phyloP scores from a whole-genome alignment of 139 green algal genomes.

The Chlamydomonas schloesseri region DNA sequence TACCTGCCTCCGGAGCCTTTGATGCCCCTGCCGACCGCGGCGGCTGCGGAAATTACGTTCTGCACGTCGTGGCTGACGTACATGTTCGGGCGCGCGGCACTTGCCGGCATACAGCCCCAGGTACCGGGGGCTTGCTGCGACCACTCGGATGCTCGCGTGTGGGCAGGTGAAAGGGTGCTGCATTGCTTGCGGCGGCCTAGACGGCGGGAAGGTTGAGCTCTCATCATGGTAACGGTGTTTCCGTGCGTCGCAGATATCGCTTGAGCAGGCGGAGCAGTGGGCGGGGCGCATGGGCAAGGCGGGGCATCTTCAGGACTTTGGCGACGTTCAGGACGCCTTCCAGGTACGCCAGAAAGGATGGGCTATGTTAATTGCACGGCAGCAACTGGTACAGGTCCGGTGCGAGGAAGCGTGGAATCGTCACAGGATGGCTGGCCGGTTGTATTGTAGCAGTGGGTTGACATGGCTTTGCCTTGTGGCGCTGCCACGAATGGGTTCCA shows the following conservation, averaged over 20 bases:
- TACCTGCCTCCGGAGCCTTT: background rate
- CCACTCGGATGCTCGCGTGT: too few species aligned
- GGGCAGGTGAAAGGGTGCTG: too few species aligned
- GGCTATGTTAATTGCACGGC: too few species aligned
- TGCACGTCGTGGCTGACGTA: conserved; percentile 11
- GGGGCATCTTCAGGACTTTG: background rate
- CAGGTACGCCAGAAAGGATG: too few species aligned
- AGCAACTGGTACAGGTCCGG: too few species aligned
- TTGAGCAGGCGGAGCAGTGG: background rate
- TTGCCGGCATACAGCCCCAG: background rate
- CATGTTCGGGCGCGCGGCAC: conserved; percentile 17
- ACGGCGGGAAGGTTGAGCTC: too few species aligned
- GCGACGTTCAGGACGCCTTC: conserved; percentile 5
- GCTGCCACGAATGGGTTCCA: background rate
- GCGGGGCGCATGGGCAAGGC: background rate
- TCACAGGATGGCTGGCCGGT: too few species aligned
- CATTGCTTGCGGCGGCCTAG: too few species aligned
- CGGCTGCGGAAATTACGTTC: background rate
- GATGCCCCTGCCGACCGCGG: background rate
- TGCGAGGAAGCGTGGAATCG: too few species aligned
- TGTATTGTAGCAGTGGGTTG: too few species aligned
- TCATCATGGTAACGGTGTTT: too few species aligned
- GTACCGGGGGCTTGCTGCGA: background rate
- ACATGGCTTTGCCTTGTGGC: too few species aligned
- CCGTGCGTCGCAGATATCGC: background rate